Conservation (phyloP, 2,329 filamentous ascomycete genomes). For the Ophiosphaerella narmari region DNA sequence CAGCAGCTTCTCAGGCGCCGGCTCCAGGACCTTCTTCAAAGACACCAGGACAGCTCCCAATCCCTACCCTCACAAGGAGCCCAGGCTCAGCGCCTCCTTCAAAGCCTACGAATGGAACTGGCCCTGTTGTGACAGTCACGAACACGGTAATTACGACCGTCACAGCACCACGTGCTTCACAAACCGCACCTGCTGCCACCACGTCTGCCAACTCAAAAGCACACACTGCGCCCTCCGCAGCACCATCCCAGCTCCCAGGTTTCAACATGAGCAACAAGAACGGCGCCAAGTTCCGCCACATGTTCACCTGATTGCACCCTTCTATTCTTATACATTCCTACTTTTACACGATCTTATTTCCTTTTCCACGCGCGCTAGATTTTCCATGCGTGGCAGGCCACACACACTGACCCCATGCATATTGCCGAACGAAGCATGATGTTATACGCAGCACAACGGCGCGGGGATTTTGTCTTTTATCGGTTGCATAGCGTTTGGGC, state of each 20-base stretch:
- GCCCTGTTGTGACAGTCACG: constrained; percentile 25
- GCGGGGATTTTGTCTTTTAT: no score
- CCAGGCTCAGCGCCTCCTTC: constrained; percentile 17
- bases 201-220: neutral
- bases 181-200: constrained; percentile 1
- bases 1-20: neutral
- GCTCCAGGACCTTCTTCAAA: neutral
- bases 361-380: neutral
- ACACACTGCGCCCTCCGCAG: neutral
- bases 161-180: constrained; percentile 19
- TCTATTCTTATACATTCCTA: neutral
- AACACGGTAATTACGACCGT: constrained; percentile 34
- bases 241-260: constrained; percentile 7
- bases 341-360: neutral
- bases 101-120: constrained; percentile 3
- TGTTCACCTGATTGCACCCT: constrained; percentile 2
- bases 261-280: constrained; percentile 11
- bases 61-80: constrained; percentile 21
- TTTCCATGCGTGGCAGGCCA: constrained; percentile 5
- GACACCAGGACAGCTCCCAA: constrained; percentile 10
- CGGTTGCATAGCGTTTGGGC: no score
- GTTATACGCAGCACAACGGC: neutral
- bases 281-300: constrained; percentile 32
- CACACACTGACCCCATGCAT: neutral
- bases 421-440: constrained; percentile 1